Conservation (phyloP, 2,329 filamentous ascomycete genomes). For the Fusarium redolens region DNA sequence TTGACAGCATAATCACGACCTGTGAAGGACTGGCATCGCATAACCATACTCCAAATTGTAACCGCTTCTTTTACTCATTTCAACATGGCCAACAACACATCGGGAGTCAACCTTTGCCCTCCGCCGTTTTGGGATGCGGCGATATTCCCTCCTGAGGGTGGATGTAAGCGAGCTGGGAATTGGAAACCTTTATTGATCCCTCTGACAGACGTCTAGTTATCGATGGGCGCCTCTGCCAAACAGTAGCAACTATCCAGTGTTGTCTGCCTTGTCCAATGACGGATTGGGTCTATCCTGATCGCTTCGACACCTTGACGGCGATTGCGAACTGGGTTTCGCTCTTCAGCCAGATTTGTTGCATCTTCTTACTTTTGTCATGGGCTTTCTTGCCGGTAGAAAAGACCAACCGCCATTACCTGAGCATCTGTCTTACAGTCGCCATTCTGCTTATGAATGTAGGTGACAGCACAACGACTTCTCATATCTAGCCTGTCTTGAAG, state of each 20-base stretch:
- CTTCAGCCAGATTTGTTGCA: constrained; percentile 74
- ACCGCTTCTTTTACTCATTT: not conserved
- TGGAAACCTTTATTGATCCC: not conserved
- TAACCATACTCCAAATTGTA: not conserved
- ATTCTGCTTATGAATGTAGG: constrained; percentile 84
- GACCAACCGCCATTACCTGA: constrained; percentile 93
- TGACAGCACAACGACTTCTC: not conserved
- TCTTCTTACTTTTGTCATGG: constrained; percentile 85
- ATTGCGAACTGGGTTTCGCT: constrained; percentile 88
- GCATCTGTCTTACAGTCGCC: constrained; percentile 82
- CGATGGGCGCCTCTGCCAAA: constrained; percentile 66
- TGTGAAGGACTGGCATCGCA: constrained; percentile 11
- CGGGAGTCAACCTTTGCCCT: constrained; percentile 67
- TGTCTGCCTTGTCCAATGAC: constrained; percentile 92
- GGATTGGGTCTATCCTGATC: constrained; percentile 76
- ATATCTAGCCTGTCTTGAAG: not conserved
- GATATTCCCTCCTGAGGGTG: constrained; percentile 68
- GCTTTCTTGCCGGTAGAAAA: constrained; percentile 84
- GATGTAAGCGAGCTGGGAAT: constrained; percentile 66
- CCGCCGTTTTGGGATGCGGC: constrained; percentile 75
- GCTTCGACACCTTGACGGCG: constrained; percentile 68
- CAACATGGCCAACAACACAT: constrained; percentile 48
- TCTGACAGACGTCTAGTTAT: constrained; percentile 58
- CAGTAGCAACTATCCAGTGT: constrained; percentile 67
- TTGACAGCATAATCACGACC: not conserved